Evolutionary conservation across 2,329 filamentous ascomycete species (phyloP), one percentile per base, ranked within the genome.

Genomic region (Arthroderma uncinatum): DNA sequence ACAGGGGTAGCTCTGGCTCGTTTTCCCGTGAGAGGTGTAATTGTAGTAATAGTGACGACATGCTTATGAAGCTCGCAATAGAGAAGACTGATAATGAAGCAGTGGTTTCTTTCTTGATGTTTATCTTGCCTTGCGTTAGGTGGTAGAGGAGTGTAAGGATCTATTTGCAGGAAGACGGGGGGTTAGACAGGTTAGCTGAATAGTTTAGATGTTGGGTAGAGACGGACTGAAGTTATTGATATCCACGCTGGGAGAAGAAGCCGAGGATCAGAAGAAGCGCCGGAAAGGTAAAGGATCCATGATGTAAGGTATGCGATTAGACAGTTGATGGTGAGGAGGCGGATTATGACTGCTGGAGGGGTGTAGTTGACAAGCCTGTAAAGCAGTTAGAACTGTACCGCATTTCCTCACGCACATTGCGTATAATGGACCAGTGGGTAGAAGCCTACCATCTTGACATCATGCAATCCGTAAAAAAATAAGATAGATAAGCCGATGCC

Each of bases 391-490:
- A 40, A 30, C n/a, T n/a, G n/a, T n/a, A n/a, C n/a, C n/a, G n/a
- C n/a, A n/a, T n/a, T n/a, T n/a, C n/a, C n/a, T n/a, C n/a, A n/a
- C n/a, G n/a, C n/a, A n/a, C n/a, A n/a, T n/a, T n/a, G n/a, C 33
- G 52, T 30, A 48, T 55, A 39, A 16, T 53, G 57, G 40, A 34
- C 25, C 25, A 16, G 19, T 23, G 57, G 33, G 39, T 53, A 4
- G 33, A 52, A 48, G 72, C 78, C 47, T 67, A 87, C 85, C 87
- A 91, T 72, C 87, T 78, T 60, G 86, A 89, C 86, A 91, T 90
- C 65, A 91, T 80, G 71, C 86, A 89, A 72, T 91, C 87, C 58
- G 86, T 87, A 68, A 91, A 91, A 74, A 89, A 87, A 71, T 89
- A 91, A 54, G 85, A 86, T 59, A 90, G 79, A 70, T 89, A 89